Conservation (phyloP, 1,139 yeast genomes). For the Diutina ranongensis region DNA sequence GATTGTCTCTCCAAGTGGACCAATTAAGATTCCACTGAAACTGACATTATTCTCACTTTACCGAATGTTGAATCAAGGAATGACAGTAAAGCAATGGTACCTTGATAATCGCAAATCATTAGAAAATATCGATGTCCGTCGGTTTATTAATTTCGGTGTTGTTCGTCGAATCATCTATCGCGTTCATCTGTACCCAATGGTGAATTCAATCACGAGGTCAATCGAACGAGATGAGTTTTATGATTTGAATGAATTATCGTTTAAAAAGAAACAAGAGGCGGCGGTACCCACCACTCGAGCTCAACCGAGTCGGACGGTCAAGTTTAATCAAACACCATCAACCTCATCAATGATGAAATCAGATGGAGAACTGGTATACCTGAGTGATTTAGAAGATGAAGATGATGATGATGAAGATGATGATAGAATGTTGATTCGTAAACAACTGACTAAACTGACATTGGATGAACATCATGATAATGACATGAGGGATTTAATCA, state of each 20-base stretch:
- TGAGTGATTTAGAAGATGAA: conserved; percentile 7
- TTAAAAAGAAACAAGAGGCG: background rate
- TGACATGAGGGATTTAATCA: conserved; percentile 17
- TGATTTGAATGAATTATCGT: background rate
- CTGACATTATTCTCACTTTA: conserved; percentile 65
- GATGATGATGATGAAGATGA: conserved; percentile 9
- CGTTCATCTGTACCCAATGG: conserved; percentile 64
- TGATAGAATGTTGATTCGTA: conserved; percentile 22
- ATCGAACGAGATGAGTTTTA: conserved; percentile 2
- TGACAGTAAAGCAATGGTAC: conserved; percentile 74
- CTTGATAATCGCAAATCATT: conserved; percentile 45
- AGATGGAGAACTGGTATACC: conserved; percentile 6
- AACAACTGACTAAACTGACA: conserved; percentile 34
- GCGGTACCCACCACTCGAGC: background rate
- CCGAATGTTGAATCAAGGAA: conserved; percentile 69
- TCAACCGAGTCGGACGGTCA: conserved; percentile 18
- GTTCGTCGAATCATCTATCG: conserved; percentile 73
- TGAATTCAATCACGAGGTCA: background rate
- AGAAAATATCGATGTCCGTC: conserved; percentile 60
- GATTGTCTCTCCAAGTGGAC: background rate
- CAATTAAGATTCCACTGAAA: conserved; percentile 44
- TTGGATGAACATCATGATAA: background rate
- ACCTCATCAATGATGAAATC: background rate
- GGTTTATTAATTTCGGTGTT: conserved; percentile 82
- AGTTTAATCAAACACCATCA: conserved; percentile 18